Percentiles rank a stretch among this genome's conserved stretches.
These are phyloP conservation scores for Penicillium griseofulvum DNA, from an alignment of 2,329 filamentous ascomycete species.

Conservation along the genomic window DNA sequence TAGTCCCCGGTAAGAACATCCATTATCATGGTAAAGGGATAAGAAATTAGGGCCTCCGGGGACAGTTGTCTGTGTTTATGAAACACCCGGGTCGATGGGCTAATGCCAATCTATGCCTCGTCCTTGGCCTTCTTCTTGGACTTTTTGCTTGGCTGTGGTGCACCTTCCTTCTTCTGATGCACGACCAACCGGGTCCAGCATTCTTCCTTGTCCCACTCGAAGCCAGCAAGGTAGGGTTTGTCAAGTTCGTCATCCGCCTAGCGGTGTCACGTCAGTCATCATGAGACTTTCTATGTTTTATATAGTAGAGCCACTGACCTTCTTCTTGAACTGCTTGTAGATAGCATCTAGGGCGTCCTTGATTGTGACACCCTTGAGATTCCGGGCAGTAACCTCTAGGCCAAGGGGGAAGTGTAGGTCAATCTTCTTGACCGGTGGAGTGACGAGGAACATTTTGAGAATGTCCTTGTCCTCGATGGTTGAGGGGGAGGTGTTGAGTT, in stretches of 20 bases:
- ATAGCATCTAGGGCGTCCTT: conserved; percentile 96
- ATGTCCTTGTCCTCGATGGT: conserved; percentile 79
- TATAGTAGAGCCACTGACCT: conserved; percentile 57
- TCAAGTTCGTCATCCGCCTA: conserved; percentile 91
- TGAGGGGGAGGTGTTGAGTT: conserved; percentile 81
- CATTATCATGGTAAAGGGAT: conserved; percentile 2
- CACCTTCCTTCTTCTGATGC: conserved; percentile 72
- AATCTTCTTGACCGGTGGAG: conserved; percentile 86
- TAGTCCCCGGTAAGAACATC: conserved; percentile 3
- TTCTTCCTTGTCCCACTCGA: conserved; percentile 95
- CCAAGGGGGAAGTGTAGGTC: conserved; percentile 89
- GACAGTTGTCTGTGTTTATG: neutral
- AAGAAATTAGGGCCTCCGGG: neutral
- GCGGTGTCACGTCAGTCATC: conserved; percentile 1
- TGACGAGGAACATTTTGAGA: conserved; percentile 76
- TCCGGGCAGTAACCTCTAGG: conserved; percentile 82
- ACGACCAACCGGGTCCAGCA: conserved; percentile 85
- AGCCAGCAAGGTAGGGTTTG: conserved; percentile 81
- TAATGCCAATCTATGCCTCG: conserved; percentile 31
- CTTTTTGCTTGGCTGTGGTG: conserved; percentile 47
- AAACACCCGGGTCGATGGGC: neutral
- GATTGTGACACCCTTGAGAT: conserved; percentile 92
- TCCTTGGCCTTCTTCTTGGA: conserved; percentile 55
- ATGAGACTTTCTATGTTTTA: neutral
- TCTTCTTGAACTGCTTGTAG: conserved; percentile 95